phyloP scores from a whole-genome alignment of 805 yeast genomes.

The Ogataea siamensis region DNA sequence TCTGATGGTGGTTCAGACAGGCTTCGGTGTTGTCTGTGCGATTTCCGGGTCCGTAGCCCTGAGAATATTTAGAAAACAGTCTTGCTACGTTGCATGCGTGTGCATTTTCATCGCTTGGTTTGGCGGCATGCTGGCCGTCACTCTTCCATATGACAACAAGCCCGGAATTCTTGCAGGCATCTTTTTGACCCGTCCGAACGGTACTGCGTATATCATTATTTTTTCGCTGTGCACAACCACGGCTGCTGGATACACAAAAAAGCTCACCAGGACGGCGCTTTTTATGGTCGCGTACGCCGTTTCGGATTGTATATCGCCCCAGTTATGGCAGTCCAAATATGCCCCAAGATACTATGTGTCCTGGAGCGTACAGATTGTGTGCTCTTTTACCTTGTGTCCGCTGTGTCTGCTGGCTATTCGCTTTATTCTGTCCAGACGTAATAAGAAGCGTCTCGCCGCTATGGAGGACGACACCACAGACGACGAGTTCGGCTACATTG shows the following conservation, averaged over 20 bases:
- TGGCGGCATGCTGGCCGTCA: slow-evolving; percentile 7
- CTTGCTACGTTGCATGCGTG: slow-evolving; percentile 7
- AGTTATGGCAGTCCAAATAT: slow-evolving; percentile 47
- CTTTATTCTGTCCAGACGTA: slow-evolving; percentile 45
- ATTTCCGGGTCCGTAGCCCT: slow-evolving; percentile 22
- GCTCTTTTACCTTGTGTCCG: slow-evolving; percentile 49
- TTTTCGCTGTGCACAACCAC: slow-evolving; percentile 29
- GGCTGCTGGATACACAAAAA: slow-evolving; percentile 51
- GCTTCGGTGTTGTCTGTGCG: slow-evolving; percentile 23
- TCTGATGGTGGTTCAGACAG: slow-evolving; percentile 24
- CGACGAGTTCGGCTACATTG: slow-evolving; percentile 24
- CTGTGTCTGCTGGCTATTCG: slow-evolving; percentile 41
- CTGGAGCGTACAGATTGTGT: slow-evolving; percentile 56
- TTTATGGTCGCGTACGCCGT: slow-evolving; percentile 46
- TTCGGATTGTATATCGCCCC: slow-evolving; percentile 55
- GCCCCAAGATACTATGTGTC: slow-evolving; percentile 49
- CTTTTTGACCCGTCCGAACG: slow-evolving; percentile 14
- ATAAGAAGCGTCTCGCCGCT: slow-evolving; percentile 33
- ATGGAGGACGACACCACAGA: slow-evolving; percentile 18
- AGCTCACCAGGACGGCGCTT: slow-evolving; percentile 46
- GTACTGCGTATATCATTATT: slow-evolving; percentile 30
- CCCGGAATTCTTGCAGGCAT: slow-evolving; percentile 9
- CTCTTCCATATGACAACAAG: slow-evolving; percentile 6
- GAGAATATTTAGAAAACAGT: slow-evolving; percentile 16
- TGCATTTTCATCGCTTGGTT: slow-evolving; percentile 1